These are phyloP conservation scores for Erodium maritimum DNA, from an alignment of 345 rosid species.

Conservation along the genomic window DNA sequence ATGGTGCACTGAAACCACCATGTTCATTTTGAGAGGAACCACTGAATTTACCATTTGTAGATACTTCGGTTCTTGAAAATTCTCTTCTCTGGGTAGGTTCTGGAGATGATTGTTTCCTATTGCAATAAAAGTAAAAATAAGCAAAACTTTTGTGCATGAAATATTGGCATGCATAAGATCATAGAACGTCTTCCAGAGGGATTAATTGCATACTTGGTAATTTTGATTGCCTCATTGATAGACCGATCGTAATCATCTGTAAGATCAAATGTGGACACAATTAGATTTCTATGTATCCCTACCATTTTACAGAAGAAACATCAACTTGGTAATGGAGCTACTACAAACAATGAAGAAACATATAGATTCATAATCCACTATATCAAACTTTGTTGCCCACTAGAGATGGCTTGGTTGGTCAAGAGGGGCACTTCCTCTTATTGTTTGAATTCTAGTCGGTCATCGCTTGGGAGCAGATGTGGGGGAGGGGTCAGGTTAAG, in stretches of 20 bases:
- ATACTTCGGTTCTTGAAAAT: slow-evolving; percentile 47
- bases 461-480: too few species aligned
- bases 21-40: slow-evolving; percentile 40
- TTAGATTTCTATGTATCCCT: not conserved
- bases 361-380: not conserved
- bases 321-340: not conserved
- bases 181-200: not conserved
- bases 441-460: too few species aligned
- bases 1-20: slow-evolving; percentile 32
- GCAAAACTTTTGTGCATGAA: not conserved
- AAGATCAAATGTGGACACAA: slow-evolving; percentile 11
- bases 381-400: too few species aligned
- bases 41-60: slow-evolving; percentile 53
- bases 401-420: too few species aligned
- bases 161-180: not conserved
- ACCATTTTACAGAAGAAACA: too few species aligned
- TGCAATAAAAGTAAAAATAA: slow-evolving; percentile 16
- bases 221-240: slow-evolving; percentile 93
- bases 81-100: slow-evolving; percentile 62
- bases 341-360: not conserved
- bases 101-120: slow-evolving; percentile 84
- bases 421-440: too few species aligned
- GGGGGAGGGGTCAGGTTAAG: too few species aligned
- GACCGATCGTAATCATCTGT: slow-evolving; percentile 99
- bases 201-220: slow-evolving; percentile 56